Evolutionary conservation across 257 asterid genomes (phyloP).

Genomic region (Solanum chiquidenum): DNA sequence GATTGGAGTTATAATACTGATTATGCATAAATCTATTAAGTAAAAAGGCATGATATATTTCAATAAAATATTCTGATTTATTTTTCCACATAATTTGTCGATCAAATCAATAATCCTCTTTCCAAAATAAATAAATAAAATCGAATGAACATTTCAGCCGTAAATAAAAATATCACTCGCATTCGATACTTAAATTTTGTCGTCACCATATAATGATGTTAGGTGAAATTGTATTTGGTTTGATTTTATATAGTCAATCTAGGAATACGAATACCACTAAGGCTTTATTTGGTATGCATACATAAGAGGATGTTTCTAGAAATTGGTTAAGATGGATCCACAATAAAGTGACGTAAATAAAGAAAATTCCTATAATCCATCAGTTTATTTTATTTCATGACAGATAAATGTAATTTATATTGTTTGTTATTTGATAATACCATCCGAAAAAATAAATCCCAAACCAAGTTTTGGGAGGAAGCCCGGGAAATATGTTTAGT

Average conservation of each 20-base stretch:
- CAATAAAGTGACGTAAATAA: background rate
- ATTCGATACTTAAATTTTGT: too few relatives aligned
- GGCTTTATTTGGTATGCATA: background rate
- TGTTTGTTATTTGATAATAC: background rate
- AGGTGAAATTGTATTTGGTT: background rate
- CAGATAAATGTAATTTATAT: background rate
- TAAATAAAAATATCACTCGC: too few relatives aligned
- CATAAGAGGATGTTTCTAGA: background rate
- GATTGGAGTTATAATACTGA: background rate
- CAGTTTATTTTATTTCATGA: background rate
- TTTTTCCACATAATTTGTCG: too few relatives aligned
- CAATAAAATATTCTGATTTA: too few relatives aligned
- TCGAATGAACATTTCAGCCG: too few relatives aligned
- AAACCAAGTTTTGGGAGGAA: background rate
- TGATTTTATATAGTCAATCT: too few relatives aligned
- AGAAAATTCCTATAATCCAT: too few relatives aligned
- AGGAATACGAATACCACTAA: background rate
- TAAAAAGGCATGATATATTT: too few relatives aligned
- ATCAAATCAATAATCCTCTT: background rate
- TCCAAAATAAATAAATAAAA: too few relatives aligned
- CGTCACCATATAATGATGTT: too few relatives aligned
- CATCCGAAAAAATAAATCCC: background rate
- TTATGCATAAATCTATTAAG: too few relatives aligned
- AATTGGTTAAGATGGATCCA: too few relatives aligned
- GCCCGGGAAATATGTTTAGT: background rate